Evolutionary conservation across 1,284 basidiomycete species (phyloP).

Genomic region (Fomitopsis betulina): DNA sequence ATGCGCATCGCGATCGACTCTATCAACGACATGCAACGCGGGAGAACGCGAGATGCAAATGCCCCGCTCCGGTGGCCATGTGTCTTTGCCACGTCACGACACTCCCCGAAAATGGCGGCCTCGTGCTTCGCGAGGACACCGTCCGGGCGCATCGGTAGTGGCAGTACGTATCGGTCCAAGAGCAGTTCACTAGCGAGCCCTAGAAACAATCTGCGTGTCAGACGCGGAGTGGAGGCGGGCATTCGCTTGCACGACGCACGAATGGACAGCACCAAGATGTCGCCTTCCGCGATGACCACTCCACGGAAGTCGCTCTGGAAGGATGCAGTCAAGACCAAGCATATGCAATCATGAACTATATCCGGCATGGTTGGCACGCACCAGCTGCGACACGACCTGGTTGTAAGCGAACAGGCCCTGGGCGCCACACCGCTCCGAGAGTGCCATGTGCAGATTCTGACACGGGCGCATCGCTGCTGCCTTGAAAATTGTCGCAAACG

Average conservation of each 20-base stretch:
- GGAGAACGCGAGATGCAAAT: neutral
- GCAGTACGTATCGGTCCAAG: slow-evolving; percentile 14
- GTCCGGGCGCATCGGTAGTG: slow-evolving; percentile 10
- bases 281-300: slow-evolving; percentile 21
- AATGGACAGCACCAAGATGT: slow-evolving; percentile 20
- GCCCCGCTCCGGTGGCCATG: neutral
- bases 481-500: slow-evolving; percentile 15
- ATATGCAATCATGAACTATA: neutral
- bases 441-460: neutral
- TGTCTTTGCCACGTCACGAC: neutral
- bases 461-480: slow-evolving; percentile 14
- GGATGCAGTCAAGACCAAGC: slow-evolving; percentile 4
- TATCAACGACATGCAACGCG: neutral
- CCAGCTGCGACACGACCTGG: slow-evolving; percentile 10
- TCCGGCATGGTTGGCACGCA: neutral
- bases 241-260: slow-evolving; percentile 7
- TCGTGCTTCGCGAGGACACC: slow-evolving; percentile 18
- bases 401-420: slow-evolving; percentile 23
- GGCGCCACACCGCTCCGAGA: slow-evolving; percentile 19
- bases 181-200: slow-evolving; percentile 21
- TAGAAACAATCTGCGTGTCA: neutral
- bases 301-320: slow-evolving; percentile 8
- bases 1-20: slow-evolving; percentile 28
- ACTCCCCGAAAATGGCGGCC: slow-evolving; percentile 10
- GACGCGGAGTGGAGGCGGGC: neutral